Conservation (phyloP, 2,329 filamentous ascomycete species). For the Aspergillus costaricaensis region DNA sequence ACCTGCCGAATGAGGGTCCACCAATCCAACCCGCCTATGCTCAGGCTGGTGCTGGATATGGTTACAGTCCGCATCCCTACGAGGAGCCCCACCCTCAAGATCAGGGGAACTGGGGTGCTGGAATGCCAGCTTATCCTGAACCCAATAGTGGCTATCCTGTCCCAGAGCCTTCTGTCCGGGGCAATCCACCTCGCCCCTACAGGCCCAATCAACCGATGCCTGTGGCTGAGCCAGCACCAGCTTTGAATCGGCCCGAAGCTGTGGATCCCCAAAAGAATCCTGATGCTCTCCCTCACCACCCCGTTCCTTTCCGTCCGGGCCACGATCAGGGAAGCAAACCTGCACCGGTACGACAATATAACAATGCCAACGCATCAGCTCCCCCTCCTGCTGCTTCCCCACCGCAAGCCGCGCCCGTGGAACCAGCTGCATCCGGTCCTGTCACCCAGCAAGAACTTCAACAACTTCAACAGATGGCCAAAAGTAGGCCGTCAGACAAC, state of each 20-base stretch:
- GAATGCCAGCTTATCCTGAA: constrained; percentile 16
- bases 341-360: constrained; percentile 57
- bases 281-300: constrained; percentile 59
- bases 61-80: constrained; percentile 24
- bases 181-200: constrained; percentile 24
- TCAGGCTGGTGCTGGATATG: constrained; percentile 24
- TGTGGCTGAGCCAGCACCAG: constrained; percentile 18
- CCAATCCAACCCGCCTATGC: constrained; percentile 17
- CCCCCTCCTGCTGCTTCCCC: constrained; percentile 36
- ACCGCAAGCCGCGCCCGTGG: constrained; percentile 24
- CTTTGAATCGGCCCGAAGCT: constrained; percentile 16
- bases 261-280: constrained; percentile 47
- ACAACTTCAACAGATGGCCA: constrained; percentile 67
- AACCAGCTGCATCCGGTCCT: constrained; percentile 43
- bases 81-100: constrained; percentile 17
- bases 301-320: constrained; percentile 56
- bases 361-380: constrained; percentile 29
- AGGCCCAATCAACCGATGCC: constrained; percentile 26
- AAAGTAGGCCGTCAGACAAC: constrained; percentile 71
- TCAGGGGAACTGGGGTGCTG: constrained; percentile 15
- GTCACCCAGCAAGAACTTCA: constrained; percentile 81
- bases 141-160: background rate
- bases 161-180: constrained; percentile 15
- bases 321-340: constrained; percentile 50
- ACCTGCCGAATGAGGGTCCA: constrained; percentile 57